Base-by-base conservation (phyloP, 2,329 filamentous ascomycete species). In the Paradendryphiella salina region DNA sequence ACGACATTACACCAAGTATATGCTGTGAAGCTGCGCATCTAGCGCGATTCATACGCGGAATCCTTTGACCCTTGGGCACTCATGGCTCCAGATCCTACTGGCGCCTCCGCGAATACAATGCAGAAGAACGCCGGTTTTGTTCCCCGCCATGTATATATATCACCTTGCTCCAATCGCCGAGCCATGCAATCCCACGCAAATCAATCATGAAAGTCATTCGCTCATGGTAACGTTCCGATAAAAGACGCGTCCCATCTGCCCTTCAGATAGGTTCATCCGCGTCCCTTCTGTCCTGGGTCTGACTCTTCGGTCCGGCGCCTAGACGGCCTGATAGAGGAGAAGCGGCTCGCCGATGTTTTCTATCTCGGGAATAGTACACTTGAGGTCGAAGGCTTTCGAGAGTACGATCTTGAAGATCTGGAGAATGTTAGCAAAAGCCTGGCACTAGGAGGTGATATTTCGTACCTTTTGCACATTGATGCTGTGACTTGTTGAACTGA, bases 381-480 rank as follows among this genome's bases (percentile, higher is more conserved):
- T 96, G 51, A 99, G 83, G 73, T 99, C 94, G 72, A 99, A 99
- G 1, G 94, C 94, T 77, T 99, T 99, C 59, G 93, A 96, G 18
- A 99, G 83, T 50, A 99, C 94, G 65, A 99, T 99, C 76, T 99
- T 99, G 84, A 99, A 99, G 70, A 99, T 99, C 93, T 97, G 66
- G 6, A 15, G 8, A 13, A 36, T 14, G 51, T 77, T 51, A 77
- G 70, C 36, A 31, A 45, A n/a, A 21, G 33, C 6, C 5, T 9
- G 21, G 8, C 7, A n/a, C 21, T n/a, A 4, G 7, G 1, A 1
- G 2, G 7, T 6, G 7, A 6, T 1, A 14, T 4, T 21, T 14
- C 74, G 39, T 71, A 96, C 93, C 88, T 97, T 99, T 77, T 99
- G 94, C 57, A 99, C 94, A 67, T 99, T 99, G 80, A 99, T 99